Evolutionary conservation across 495 filamentous ascomycete species (phyloP).

Genomic region (Durotheca rogersii): DNA sequence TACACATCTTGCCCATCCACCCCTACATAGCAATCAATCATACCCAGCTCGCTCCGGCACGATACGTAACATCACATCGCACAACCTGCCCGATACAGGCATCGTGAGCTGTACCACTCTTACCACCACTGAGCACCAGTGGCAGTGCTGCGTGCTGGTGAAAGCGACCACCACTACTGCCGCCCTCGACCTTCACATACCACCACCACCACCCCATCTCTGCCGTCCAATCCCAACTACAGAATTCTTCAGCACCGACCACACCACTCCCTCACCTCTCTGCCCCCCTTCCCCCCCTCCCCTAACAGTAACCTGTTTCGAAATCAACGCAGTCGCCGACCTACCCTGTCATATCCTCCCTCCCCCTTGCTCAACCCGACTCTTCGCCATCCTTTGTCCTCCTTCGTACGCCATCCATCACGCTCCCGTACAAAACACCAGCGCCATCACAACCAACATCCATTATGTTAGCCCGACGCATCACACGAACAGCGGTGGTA

Average conservation of each 20-base stretch:
- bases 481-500: conserved; percentile 47
- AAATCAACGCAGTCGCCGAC: conserved; percentile 18
- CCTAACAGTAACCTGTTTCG: conserved; percentile 28
- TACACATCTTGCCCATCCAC: no score
- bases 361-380: conserved; percentile 2
- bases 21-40: no score
- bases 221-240: conserved; percentile 26
- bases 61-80: no score
- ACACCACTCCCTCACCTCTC: conserved; percentile 32
- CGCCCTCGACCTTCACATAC: no score
- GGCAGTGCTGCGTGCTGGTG: no score
- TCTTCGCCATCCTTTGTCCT: conserved; percentile 4
- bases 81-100: no score
- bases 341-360: conserved; percentile 14
- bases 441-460: conserved; percentile 9
- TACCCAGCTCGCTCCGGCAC: no score
- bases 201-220: conserved; percentile 3
- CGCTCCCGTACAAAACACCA: background rate
- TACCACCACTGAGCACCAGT: conserved; percentile 1
- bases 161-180: no score
- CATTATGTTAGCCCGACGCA: conserved; percentile 39
- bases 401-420: conserved; percentile 1
- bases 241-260: conserved; percentile 27
- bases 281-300: no score
- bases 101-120: conserved; percentile 3